Conservation (phyloP, 2,329 filamentous ascomycete species). For the Hypoxylon sp. region DNA sequence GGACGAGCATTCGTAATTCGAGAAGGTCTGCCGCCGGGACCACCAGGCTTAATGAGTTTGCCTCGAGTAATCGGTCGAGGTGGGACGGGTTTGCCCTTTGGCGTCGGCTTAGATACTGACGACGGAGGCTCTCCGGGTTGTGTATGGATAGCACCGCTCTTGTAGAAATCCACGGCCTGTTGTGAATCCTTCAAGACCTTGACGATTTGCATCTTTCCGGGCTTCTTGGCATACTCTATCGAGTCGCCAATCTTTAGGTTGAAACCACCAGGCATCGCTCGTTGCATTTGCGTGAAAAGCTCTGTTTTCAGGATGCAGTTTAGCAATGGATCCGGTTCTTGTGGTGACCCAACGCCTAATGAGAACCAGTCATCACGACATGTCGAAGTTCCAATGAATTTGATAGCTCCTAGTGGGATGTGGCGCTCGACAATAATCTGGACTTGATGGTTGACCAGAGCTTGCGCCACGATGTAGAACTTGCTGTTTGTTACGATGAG, state of each 20-base stretch:
- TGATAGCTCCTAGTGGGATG: constrained; percentile 88
- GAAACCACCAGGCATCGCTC: constrained; percentile 82
- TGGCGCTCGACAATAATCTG: constrained; percentile 86
- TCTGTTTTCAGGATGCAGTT: constrained; percentile 98
- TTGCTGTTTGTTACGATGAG: constrained; percentile 88
- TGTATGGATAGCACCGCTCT: constrained; percentile 92
- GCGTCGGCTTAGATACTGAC: constrained; percentile 86
- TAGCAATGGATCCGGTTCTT: constrained; percentile 93
- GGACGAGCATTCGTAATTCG: constrained; percentile 71
- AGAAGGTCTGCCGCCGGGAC: constrained; percentile 85
- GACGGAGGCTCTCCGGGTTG: constrained; percentile 85
- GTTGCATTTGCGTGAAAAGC: constrained; percentile 92
- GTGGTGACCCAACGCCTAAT: constrained; percentile 87
- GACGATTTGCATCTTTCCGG: constrained; percentile 88
- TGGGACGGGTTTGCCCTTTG: constrained; percentile 87
- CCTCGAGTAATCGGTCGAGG: constrained; percentile 93
- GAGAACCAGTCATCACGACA: constrained; percentile 98
- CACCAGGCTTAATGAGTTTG: constrained; percentile 91
- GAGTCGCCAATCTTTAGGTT: constrained; percentile 85
- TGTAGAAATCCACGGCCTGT: constrained; percentile 86
- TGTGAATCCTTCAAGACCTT: constrained; percentile 92
- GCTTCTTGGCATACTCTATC: constrained; percentile 98
- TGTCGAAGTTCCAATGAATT: constrained; percentile 85
- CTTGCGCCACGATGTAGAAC: constrained; percentile 90
- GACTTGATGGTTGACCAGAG: constrained; percentile 84